A percentile compares a stretch with the other conserved stretches of the same genome.
Conservation (phyloP, 805 yeast species). For the Metschnikowia colocasiae region DNA sequence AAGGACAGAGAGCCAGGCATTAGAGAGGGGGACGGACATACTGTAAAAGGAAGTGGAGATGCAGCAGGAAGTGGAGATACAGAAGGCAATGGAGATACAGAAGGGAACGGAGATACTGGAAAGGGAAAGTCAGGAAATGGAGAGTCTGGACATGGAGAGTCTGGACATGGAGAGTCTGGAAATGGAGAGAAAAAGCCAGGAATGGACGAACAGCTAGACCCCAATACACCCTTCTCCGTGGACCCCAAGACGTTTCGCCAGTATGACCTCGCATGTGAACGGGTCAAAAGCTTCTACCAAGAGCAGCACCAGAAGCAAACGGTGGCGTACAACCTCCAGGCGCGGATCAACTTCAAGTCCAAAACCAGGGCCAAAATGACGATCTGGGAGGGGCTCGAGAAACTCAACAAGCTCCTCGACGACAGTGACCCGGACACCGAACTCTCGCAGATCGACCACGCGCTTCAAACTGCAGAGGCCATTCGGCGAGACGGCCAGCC, state of each 20-base stretch:
- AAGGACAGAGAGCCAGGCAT: not conserved
- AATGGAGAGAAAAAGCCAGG: not conserved
- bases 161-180: too few relatives aligned
- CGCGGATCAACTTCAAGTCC: constrained; percentile 66
- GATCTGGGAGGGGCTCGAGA: constrained; percentile 67
- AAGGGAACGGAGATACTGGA: not conserved
- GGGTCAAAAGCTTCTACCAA: constrained; percentile 62
- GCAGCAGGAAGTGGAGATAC: too few relatives aligned
- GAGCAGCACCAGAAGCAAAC: constrained; percentile 71
- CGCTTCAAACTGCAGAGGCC: constrained; percentile 73
- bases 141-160: too few relatives aligned
- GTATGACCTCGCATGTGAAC: constrained; percentile 63
- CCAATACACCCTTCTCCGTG: constrained; percentile 16
- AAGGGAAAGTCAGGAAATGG: not conserved
- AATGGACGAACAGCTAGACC: constrained; percentile 1
- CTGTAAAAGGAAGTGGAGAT: not conserved
- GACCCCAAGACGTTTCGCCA: constrained; percentile 52
- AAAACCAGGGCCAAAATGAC: constrained; percentile 64
- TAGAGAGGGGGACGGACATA: not conserved
- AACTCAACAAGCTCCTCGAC: constrained; percentile 58
- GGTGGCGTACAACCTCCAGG: constrained; percentile 68
- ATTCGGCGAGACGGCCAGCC: constrained; percentile 65
- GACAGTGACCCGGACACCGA: constrained; percentile 77
- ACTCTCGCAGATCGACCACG: constrained; percentile 70
- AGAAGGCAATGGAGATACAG: not conserved